phyloP scores from a whole-genome alignment of 768 basidiomycete genomes.

The Sistotremastrum suecicum region DNA sequence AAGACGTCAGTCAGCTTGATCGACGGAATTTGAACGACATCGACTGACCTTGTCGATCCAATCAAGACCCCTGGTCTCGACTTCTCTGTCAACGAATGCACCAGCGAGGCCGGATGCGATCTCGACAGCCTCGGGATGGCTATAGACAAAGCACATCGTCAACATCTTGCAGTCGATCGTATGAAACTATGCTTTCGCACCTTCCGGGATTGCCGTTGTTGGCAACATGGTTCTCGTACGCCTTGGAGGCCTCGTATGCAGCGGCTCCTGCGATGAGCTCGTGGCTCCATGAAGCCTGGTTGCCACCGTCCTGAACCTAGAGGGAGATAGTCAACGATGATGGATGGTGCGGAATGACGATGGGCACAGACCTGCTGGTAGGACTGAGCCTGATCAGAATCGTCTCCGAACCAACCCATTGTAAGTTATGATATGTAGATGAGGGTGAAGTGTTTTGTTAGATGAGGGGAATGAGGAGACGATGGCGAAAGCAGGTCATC shows the following conservation, averaged over 20 bases:
- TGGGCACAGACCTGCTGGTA: slow-evolving; percentile 10
- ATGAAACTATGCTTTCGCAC: slow-evolving; percentile 7
- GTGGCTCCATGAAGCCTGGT: neutral
- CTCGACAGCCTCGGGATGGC: slow-evolving; percentile 18
- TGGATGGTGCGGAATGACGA: too few species aligned
- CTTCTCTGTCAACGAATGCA: slow-evolving; percentile 13
- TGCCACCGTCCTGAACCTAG: too few species aligned
- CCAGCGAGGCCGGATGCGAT: slow-evolving; percentile 21
- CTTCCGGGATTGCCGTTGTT: slow-evolving; percentile 18
- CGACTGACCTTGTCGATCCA: neutral
- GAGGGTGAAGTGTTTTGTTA: too few species aligned
- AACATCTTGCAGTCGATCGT: too few species aligned
- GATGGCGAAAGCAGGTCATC: too few species aligned
- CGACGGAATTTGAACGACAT: neutral
- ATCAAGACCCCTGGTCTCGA: slow-evolving; percentile 22
- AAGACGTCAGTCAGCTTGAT: slow-evolving; percentile 8
- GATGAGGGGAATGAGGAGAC: too few species aligned
- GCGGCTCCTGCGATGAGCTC: slow-evolving; percentile 12
- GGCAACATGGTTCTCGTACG: slow-evolving; percentile 17
- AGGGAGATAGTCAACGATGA: too few species aligned
- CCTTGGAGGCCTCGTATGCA: slow-evolving; percentile 9
- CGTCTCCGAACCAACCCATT: slow-evolving; percentile 1
- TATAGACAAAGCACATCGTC: neutral
- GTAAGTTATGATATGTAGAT: too few species aligned
- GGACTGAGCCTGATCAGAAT: slow-evolving; percentile 1